phyloP scores from a whole-genome alignment of 2,329 filamentous ascomycete species.

The Beauveria bassiana region DNA sequence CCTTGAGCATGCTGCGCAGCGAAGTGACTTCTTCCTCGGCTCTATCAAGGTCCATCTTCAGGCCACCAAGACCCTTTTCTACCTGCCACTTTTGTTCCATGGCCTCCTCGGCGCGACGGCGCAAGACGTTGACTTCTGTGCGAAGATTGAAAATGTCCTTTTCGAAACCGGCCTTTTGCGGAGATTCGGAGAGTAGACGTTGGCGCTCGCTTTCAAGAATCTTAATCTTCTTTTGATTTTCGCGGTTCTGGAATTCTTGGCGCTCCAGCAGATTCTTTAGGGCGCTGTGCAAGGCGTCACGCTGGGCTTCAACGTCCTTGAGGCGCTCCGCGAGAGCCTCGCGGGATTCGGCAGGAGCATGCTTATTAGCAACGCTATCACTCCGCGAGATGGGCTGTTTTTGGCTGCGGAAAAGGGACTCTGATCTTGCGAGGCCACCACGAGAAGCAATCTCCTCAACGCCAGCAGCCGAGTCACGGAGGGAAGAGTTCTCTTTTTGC shows the following conservation, averaged over 20 bases:
- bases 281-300: conserved; percentile 83
- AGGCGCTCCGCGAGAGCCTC: conserved; percentile 70
- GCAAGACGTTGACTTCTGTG: conserved; percentile 75
- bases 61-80: conserved; percentile 76
- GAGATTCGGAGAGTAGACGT: conserved; percentile 59
- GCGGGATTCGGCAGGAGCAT: conserved; percentile 44
- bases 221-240: conserved; percentile 74
- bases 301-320: conserved; percentile 88
- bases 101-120: conserved; percentile 84
- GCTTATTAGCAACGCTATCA: conserved; percentile 38
- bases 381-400: conserved; percentile 48
- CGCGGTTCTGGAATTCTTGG: conserved; percentile 75
- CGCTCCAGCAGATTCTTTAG: conserved; percentile 78
- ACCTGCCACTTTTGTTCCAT: conserved; percentile 95
- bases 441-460: conserved; percentile 18
- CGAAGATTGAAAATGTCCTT: conserved; percentile 72
- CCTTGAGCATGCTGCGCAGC: conserved; percentile 68
- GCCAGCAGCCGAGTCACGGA: conserved; percentile 34
- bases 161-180: conserved; percentile 72
- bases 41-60: conserved; percentile 95
- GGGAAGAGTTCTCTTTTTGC: conserved; percentile 56
- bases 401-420: conserved; percentile 47
- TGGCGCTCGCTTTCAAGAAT: conserved; percentile 73
- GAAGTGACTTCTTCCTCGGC: conserved; percentile 87
- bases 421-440: conserved; percentile 54